Conservation (phyloP, 1,284 basidiomycete genomes). For the Melampsora abietis-canadensis region DNA sequence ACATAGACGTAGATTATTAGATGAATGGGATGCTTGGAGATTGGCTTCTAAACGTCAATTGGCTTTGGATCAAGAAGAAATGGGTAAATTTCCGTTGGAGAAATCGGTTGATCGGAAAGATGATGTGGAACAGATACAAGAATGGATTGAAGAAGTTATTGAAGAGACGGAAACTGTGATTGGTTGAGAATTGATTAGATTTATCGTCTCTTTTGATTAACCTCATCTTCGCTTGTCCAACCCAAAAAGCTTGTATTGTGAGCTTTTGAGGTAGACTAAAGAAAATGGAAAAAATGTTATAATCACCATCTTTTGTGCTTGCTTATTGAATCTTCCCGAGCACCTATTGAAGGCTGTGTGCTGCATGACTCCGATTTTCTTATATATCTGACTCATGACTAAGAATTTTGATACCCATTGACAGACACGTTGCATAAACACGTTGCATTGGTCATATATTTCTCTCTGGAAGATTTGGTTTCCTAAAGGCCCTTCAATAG, state of each 20-base stretch:
- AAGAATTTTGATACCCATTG: too few species aligned
- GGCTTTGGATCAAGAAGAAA: constrained; percentile 46
- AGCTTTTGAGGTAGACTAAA: too few species aligned
- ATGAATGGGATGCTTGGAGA: constrained; percentile 98
- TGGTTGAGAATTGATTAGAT: constrained; percentile 18
- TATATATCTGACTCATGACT: too few species aligned
- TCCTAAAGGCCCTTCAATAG: too few species aligned
- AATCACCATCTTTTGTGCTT: background rate
- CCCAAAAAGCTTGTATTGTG: background rate
- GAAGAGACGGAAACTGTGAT: constrained; percentile 53
- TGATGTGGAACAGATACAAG: constrained; percentile 52
- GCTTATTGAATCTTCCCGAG: background rate
- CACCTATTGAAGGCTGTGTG: background rate
- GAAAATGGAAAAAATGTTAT: background rate
- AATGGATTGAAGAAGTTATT: constrained; percentile 54
- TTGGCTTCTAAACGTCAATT: constrained; percentile 48
- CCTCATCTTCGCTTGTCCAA: too few species aligned
- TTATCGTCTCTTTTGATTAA: background rate
- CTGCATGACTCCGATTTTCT: too few species aligned
- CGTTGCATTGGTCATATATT: too few species aligned
- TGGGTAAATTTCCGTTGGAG: constrained; percentile 46
- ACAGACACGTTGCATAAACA: too few species aligned
- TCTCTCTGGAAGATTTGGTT: too few species aligned
- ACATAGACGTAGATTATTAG: constrained; percentile 81
- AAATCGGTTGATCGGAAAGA: constrained; percentile 47